These are phyloP conservation scores for Musa acuminata DNA, from an alignment of 176 grass and related monocot species.

Conservation along the genomic window DNA sequence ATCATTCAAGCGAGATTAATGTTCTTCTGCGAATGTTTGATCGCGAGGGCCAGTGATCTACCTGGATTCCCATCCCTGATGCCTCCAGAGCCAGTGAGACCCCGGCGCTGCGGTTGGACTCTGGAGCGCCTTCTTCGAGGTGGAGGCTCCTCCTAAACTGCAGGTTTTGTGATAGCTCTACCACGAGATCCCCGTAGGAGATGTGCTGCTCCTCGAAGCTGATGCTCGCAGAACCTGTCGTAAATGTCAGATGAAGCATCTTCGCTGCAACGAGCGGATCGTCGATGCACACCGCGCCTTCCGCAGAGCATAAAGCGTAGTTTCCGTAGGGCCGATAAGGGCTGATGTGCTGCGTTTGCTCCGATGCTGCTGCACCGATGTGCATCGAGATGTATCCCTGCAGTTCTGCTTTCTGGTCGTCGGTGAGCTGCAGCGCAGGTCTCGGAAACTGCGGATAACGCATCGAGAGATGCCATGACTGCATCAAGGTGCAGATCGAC, in stretches of 20 bases:
- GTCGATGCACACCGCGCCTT: conserved; percentile 62
- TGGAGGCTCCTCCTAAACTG: conserved; percentile 29
- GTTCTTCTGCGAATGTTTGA: no score
- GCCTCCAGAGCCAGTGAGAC: conserved; percentile 62
- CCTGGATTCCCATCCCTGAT: conserved; percentile 49
- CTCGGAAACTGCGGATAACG: background rate
- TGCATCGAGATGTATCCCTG: conserved; percentile 38
- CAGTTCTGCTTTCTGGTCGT: conserved; percentile 35
- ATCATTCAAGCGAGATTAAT: no score
- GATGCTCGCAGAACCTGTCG: conserved; percentile 10
- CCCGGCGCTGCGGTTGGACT: conserved; percentile 38
- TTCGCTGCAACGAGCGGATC: conserved; percentile 31
- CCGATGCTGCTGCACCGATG: conserved; percentile 28
- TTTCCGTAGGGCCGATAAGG: conserved; percentile 61
- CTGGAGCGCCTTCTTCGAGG: background rate
- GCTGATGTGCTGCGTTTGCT: conserved; percentile 36
- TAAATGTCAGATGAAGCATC: conserved; percentile 72
- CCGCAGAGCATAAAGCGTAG: conserved; percentile 60
- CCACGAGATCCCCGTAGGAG: conserved; percentile 44
- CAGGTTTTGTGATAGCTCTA: conserved; percentile 41
- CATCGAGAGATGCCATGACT: conserved; percentile 32
- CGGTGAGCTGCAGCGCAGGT: background rate
- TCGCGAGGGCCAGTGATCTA: background rate
- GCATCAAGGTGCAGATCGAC: conserved; percentile 23
- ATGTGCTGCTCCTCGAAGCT: conserved; percentile 37